Conservation (phyloP, 78 protist genomes). For the Salpingoeca rosetta region DNA sequence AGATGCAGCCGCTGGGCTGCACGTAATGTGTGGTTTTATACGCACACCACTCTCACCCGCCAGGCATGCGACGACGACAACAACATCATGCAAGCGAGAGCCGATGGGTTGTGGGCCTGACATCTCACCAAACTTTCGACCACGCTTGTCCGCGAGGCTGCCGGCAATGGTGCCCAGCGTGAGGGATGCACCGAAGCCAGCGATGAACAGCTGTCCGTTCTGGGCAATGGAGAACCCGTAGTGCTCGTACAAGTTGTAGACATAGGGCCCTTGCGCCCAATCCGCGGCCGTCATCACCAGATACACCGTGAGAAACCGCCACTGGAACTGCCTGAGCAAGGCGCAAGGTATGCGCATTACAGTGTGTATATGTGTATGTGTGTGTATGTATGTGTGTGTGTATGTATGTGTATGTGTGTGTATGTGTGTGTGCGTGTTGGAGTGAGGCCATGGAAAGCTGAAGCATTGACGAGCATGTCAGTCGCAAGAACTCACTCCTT, state of each 20-base stretch:
- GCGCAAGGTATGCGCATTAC: too few relatives aligned
- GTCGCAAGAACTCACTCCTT: too few relatives aligned
- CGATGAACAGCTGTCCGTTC: slow-evolving; percentile 74
- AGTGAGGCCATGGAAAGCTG: background rate
- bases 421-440: too few relatives aligned
- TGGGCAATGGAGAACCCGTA: slow-evolving; percentile 58
- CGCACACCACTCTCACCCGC: too few relatives aligned
- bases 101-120: too few relatives aligned
- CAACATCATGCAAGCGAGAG: too few relatives aligned
- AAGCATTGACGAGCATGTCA: too few relatives aligned
- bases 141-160: slow-evolving; percentile 64
- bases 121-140: background rate
- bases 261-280: slow-evolving; percentile 75
- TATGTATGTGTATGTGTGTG: slow-evolving; percentile 14
- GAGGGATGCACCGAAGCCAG: slow-evolving; percentile 75
- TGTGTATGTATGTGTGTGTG: slow-evolving; percentile 9
- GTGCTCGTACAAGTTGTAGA: slow-evolving; percentile 76
- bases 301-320: slow-evolving; percentile 22
- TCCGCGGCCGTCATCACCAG: slow-evolving; percentile 21
- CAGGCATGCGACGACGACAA: too few relatives aligned
- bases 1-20: too few relatives aligned
- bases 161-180: slow-evolving; percentile 87
- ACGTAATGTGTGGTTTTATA: too few relatives aligned
- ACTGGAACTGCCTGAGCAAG: slow-evolving; percentile 24
- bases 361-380: slow-evolving; percentile 1